Conservation (phyloP, 805 yeast genomes). For the Ogataea populi-albae region DNA sequence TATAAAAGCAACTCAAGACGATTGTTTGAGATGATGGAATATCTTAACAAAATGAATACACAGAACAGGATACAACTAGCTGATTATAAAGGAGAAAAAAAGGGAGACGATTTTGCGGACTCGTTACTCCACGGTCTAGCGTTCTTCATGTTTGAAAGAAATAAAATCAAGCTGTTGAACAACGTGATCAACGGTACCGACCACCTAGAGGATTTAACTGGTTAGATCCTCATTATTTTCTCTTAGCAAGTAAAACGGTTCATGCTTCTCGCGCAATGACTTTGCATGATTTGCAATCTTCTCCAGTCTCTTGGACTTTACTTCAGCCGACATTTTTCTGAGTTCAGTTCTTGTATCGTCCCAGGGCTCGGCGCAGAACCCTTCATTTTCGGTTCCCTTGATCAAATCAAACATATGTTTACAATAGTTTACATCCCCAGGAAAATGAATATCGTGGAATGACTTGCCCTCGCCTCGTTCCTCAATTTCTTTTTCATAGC, state of each 20-base stretch:
- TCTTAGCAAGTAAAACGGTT: conserved; percentile 26
- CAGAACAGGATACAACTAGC: conserved; percentile 7
- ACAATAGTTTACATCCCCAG: conserved; percentile 60
- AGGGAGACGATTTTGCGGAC: conserved; percentile 67
- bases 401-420: conserved; percentile 40
- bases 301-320: conserved; percentile 29
- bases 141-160: conserved; percentile 43
- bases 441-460: conserved; percentile 53
- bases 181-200: conserved; percentile 3
- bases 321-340: conserved; percentile 25
- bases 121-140: conserved; percentile 59
- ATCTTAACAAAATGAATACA: conserved; percentile 21
- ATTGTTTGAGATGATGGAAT: conserved; percentile 26
- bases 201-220: not conserved
- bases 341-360: conserved; percentile 24
- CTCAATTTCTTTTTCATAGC: conserved; percentile 34
- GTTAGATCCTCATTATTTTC: conserved; percentile 9
- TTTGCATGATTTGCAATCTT: conserved; percentile 29
- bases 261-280: conserved; percentile 21
- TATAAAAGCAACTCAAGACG: conserved; percentile 19
- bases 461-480: conserved; percentile 45
- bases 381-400: conserved; percentile 34
- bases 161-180: conserved; percentile 17
- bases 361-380: conserved; percentile 34
- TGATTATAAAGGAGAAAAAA: conserved; percentile 26